A percentile compares a stretch with the other conserved stretches of the same genome.
These are phyloP conservation scores for Aureobasidium vineae DNA, from an alignment of 2,329 filamentous ascomycete species.

Conservation along the genomic window DNA sequence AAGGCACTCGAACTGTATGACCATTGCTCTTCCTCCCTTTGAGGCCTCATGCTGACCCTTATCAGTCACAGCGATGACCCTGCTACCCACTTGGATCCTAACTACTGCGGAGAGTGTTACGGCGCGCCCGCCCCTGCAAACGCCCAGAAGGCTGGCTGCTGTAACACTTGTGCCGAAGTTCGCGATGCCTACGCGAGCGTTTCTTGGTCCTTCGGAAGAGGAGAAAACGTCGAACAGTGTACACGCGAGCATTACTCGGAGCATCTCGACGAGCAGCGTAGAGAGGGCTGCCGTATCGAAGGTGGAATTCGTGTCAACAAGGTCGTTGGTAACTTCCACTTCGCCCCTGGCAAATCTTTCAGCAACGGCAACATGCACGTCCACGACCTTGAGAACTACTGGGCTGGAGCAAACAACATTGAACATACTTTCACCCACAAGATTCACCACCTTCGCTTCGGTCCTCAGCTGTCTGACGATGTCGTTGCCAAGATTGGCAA, in stretches of 20 bases:
- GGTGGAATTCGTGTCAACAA: conserved; percentile 94
- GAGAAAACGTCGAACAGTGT: conserved; percentile 93
- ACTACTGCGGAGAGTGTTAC: conserved; percentile 93
- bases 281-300: conserved; percentile 92
- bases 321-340: conserved; percentile 97
- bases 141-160: conserved; percentile 81
- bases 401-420: conserved; percentile 65
- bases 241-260: conserved; percentile 91
- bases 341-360: conserved; percentile 93
- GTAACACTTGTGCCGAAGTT: conserved; percentile 96
- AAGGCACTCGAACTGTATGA: conserved; percentile 64
- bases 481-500: conserved; percentile 63
- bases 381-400: conserved; percentile 95
- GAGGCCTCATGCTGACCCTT: neutral
- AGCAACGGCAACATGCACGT: conserved; percentile 96
- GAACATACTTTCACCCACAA: conserved; percentile 85
- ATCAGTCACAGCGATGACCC: conserved; percentile 65
- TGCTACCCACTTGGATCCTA: conserved; percentile 75
- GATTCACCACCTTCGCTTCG: conserved; percentile 88
- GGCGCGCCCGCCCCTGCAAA: conserved; percentile 72
- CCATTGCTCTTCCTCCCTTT: neutral
- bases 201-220: conserved; percentile 91
- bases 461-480: conserved; percentile 79
- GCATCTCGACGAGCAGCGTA: conserved; percentile 79
- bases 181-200: conserved; percentile 86